A percentile compares a stretch with the other conserved stretches of the same genome.
Evolutionary conservation across 1,284 basidiomycete genomes (phyloP).

Genomic region (Clitocybe nebularis): DNA sequence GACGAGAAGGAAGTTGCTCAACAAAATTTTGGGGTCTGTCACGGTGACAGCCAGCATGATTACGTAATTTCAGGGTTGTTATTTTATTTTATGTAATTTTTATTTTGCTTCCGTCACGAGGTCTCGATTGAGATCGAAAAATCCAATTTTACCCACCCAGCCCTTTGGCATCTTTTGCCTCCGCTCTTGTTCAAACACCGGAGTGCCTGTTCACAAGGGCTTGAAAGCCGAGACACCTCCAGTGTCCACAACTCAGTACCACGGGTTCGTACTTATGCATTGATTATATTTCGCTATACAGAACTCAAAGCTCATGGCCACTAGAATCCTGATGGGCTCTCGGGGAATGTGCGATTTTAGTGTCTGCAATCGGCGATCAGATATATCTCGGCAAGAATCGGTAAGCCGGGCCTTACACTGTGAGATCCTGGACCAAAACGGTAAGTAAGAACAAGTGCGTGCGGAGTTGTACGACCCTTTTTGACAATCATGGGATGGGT

Average conservation of each 20-base stretch:
- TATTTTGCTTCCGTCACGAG: constrained; percentile 18
- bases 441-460: constrained; percentile 16
- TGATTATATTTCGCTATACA: too few species aligned
- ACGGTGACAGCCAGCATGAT: constrained; percentile 3
- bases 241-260: neutral
- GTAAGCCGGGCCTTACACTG: constrained; percentile 13
- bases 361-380: constrained; percentile 11
- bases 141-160: constrained; percentile 5
- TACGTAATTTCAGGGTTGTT: constrained; percentile 16
- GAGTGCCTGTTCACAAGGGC: too few species aligned
- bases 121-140: constrained; percentile 7
- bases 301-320: too few species aligned
- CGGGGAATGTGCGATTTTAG: constrained; percentile 17
- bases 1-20: constrained; percentile 1
- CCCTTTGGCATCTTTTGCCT: constrained; percentile 11
- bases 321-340: constrained; percentile 8
- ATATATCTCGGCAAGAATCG: constrained; percentile 9
- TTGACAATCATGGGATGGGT: constrained; percentile 17
- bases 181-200: constrained; percentile 1
- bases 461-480: constrained; percentile 18
- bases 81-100: constrained; percentile 6
- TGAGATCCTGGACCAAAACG: constrained; percentile 16
- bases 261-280: too few species aligned
- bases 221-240: neutral
- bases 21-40: neutral